Base-by-base conservation (phyloP, 768 basidiomycete genomes). In the Tylopilus plumbeoviolaceoides region DNA sequence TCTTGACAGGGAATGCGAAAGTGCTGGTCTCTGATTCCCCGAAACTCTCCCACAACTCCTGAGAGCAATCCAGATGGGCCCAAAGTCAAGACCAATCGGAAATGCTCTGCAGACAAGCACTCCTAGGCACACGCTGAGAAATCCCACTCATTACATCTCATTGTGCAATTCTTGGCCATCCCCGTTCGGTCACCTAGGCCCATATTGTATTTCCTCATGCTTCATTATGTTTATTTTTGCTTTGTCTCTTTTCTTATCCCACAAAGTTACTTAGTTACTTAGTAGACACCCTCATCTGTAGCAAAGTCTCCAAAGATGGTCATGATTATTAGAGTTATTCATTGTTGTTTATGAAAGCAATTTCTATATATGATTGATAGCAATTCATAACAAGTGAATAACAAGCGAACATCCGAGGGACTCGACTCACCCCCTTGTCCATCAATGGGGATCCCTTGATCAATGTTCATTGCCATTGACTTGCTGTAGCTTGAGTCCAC, bases 1-100 rank as follows among this genome's bases (percentile, higher is more conserved):
- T 87, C 85, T 59, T 75, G 84, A 31, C 77, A 87, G 17, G 87
- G 87, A 11, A 81, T 84, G 77, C 76, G 83, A 46, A 72, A 71
- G 61, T 66, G 72, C 67, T 40, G 60, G 65, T 66, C 71, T 70
- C 62, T 71, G 36, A 36, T 70, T 31, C 70, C 68, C n/a, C 65
- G 70, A 20, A 60, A 56, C 20, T 58, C 61, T 3, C 68, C 67
- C 15, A 20, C 62, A 1, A 41, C 58, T 6, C 64, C 69, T 35
- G 67, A 68, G 17, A 52, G 51, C 40, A 66, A 52, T 40, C 14
- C 54, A 48, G 64, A 59, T 4, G 55, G 66, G 27, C 51, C 69
- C 18, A 62, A 61, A 3, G 43, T 49, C 51, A 68, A 70, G 48
- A 8, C 59, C 7, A 60, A 28, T 35, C 67, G 67, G 52, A 68